phyloP scores from a whole-genome alignment of 2,329 filamentous ascomycete species.

The Aspergillus niger region DNA sequence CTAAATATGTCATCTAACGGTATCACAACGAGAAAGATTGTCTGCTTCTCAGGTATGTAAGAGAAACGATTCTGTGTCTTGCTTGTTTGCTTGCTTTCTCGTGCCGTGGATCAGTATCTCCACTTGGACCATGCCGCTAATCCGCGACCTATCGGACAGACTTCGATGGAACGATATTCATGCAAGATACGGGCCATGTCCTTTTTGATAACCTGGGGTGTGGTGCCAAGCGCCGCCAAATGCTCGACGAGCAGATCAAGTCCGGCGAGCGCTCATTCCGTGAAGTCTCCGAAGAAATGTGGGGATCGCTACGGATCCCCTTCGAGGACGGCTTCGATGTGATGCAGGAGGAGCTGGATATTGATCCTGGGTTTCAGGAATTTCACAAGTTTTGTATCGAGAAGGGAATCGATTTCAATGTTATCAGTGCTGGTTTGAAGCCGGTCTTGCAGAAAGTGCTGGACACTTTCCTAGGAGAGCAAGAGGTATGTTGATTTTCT shows the following conservation, averaged over 20 bases:
- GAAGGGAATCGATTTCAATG: conserved; percentile 67
- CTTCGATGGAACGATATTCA: conserved; percentile 72
- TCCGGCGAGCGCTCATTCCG: conserved; percentile 66
- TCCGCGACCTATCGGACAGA: conserved; percentile 45
- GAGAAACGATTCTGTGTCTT: too few relatives aligned
- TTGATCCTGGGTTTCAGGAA: conserved; percentile 63
- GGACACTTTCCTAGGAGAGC: conserved; percentile 65
- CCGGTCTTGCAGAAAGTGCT: conserved; percentile 64
- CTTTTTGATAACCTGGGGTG: conserved; percentile 68
- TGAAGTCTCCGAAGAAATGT: conserved; percentile 72
- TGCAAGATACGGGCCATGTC: conserved; percentile 70
- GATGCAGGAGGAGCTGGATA: conserved; percentile 63
- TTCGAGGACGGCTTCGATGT: conserved; percentile 69
- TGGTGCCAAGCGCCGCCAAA: conserved; percentile 56
- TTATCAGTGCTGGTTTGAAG: conserved; percentile 69
- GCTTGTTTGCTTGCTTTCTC: too few relatives aligned
- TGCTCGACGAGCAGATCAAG: conserved; percentile 66
- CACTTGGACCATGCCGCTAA: conserved; percentile 12
- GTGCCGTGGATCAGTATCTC: background rate
- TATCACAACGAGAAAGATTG: conserved; percentile 44
- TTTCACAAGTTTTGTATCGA: conserved; percentile 67
- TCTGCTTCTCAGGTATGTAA: conserved; percentile 48
- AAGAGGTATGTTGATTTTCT: conserved; percentile 38
- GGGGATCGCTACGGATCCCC: conserved; percentile 65
- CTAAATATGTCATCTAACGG: conserved; percentile 14